Base-by-base conservation (phyloP, 2,329 filamentous ascomycete species). In the Hortaea sp. region DNA sequence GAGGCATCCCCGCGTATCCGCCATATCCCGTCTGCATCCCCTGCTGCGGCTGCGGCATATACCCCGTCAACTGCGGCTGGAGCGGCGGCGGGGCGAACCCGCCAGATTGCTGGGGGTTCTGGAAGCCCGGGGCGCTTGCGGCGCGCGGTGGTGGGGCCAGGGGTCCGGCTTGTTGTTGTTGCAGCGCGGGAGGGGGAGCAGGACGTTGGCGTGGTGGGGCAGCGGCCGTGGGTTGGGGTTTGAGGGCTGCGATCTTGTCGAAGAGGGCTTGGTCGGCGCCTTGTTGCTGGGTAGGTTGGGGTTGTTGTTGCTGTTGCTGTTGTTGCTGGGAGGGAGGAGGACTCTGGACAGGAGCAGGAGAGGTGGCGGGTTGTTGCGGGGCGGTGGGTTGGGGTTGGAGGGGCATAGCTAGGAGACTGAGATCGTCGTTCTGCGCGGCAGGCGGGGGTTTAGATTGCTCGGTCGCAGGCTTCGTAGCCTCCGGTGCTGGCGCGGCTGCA, bases 11-110 rank as follows among this genome's bases (percentile, higher is more conserved):
- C 62, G 74, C 72, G 56, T 71, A 58, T 11, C 45, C 50, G 44
- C 66, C 69, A 53, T 56, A 60, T 43, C 28, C 11, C 6, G 56
- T 54, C 41, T 64, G 60, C 52, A 66, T 52, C 37, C 65, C 63
- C 46, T 63, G 62, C 45, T 61, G 60, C 32, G 32, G 32, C 44
- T 67, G 66, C 55, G 66, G 62, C 46, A 62, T 55, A 46, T 50
- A 43, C 6, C 90, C 88, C 5, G 92, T 95, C 65, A 89, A 78
- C 62, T 95, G 90, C 44, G 88, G 81, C 62, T 89, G 83, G 55
- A 95, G 68, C 11, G 86, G 81, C 42, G 86, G 80, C 12, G 84
- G 78, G 6, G 77, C 77, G 63, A 94, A 60, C 12, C 84, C 78
- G 6, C 77, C 77, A 63, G 94, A 57, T 30, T 6, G 74, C 76